These are phyloP conservation scores for Globisporangium ultimum DNA, from an alignment of 352 stramenopile species.

Conservation along the genomic window DNA sequence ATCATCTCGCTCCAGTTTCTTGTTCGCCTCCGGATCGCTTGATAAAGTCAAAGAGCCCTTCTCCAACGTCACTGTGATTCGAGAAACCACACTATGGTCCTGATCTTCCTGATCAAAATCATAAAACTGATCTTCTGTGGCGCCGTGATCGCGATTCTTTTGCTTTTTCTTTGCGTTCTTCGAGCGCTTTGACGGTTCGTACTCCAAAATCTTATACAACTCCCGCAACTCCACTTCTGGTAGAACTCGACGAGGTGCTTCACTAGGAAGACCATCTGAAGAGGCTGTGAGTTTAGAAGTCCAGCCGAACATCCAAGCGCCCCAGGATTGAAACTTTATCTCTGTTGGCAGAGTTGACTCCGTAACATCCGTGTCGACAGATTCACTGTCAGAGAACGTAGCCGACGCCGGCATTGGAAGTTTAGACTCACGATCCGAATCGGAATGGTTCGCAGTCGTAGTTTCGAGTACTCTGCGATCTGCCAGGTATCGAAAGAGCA, in stretches of 20 bases:
- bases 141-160: slow-evolving; percentile 22
- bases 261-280: slow-evolving; percentile 22
- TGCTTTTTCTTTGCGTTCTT: slow-evolving; percentile 39
- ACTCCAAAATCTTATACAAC: slow-evolving; percentile 87
- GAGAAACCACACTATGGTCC: slow-evolving; percentile 53
- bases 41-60: slow-evolving; percentile 74
- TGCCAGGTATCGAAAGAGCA: slow-evolving; percentile 83
- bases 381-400: slow-evolving; percentile 70
- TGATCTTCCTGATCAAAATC: slow-evolving; percentile 18
- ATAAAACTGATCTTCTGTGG: neutral
- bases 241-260: slow-evolving; percentile 42
- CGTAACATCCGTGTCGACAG: slow-evolving; percentile 72
- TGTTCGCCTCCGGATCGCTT: slow-evolving; percentile 74
- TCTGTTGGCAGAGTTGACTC: slow-evolving; percentile 71
- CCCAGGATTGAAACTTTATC: slow-evolving; percentile 74
- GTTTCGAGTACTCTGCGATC: slow-evolving; percentile 42
- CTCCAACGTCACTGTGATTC: slow-evolving; percentile 66
- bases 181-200: slow-evolving; percentile 62
- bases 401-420: slow-evolving; percentile 44
- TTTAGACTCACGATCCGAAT: slow-evolving; percentile 16
- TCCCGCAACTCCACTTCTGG: slow-evolving; percentile 81
- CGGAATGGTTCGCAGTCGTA: slow-evolving; percentile 16
- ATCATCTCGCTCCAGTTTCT: slow-evolving; percentile 56
- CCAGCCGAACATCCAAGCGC: slow-evolving; percentile 86
- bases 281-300: slow-evolving; percentile 60